Evolutionary conservation across 2,329 filamentous ascomycete genomes (phyloP).

Genomic region (Elsinoe arachidis): DNA sequence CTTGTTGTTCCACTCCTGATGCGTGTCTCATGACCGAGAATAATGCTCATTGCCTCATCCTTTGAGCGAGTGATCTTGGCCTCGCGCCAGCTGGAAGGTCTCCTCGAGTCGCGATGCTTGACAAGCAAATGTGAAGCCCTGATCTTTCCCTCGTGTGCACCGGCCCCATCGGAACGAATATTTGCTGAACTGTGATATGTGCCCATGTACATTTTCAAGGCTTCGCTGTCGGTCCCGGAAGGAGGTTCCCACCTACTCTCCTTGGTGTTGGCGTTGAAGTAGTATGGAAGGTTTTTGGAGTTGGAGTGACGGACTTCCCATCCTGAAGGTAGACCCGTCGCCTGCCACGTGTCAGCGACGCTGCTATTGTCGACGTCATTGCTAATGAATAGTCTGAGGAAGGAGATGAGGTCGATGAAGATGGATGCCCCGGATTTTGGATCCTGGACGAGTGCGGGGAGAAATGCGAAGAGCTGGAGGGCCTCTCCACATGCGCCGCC

Average conservation of each 20-base stretch:
- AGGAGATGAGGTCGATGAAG: background rate
- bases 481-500: slow-evolving; percentile 5
- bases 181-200: slow-evolving; percentile 62
- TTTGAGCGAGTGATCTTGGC: slow-evolving; percentile 79
- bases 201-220: slow-evolving; percentile 91
- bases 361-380: background rate
- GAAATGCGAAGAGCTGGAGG: background rate
- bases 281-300: slow-evolving; percentile 97
- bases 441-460: background rate
- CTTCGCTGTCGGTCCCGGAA: slow-evolving; percentile 76
- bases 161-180: slow-evolving; percentile 29
- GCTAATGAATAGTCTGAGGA: background rate
- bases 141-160: slow-evolving; percentile 64
- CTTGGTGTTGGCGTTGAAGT: slow-evolving; percentile 83
- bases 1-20: slow-evolving; percentile 62
- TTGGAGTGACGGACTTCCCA: slow-evolving; percentile 98
- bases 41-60: slow-evolving; percentile 72
- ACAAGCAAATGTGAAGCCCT: slow-evolving; percentile 86
- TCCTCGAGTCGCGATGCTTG: slow-evolving; percentile 81
- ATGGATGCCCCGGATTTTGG: slow-evolving; percentile 10
- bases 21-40: slow-evolving; percentile 63
- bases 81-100: slow-evolving; percentile 90
- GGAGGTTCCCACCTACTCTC: slow-evolving; percentile 95
- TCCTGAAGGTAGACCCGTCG: slow-evolving; percentile 67
- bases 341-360: slow-evolving; percentile 12